A percentile compares a stretch with the other conserved stretches of the same genome.
Conservation (phyloP, 306 rosid species). For the Lathyrus aphaca region DNA sequence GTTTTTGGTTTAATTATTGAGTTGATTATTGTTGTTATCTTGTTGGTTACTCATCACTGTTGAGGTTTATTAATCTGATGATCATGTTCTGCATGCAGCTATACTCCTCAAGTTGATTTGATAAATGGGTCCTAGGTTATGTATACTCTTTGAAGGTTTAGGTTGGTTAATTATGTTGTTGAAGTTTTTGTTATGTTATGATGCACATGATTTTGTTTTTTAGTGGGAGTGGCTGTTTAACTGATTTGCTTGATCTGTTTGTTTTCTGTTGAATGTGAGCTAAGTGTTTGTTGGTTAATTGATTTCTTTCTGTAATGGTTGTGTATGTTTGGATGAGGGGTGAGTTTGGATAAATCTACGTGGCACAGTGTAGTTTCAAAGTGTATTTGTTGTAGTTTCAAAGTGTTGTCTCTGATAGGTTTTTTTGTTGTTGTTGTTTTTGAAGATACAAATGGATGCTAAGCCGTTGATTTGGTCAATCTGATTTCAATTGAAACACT, state of each 20-base stretch:
- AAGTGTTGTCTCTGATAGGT: slow-evolving; percentile 39
- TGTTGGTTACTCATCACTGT: slow-evolving; percentile 24
- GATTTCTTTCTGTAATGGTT: slow-evolving; percentile 21
- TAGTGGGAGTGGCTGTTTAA: slow-evolving; percentile 26
- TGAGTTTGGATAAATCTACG: not conserved
- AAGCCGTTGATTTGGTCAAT: slow-evolving; percentile 43
- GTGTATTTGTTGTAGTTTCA: not conserved
- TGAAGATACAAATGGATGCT: slow-evolving; percentile 43
- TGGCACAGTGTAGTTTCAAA: not conserved
- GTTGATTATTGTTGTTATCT: slow-evolving; percentile 21
- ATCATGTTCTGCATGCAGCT: slow-evolving; percentile 51
- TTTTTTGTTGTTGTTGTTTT: slow-evolving; percentile 6
- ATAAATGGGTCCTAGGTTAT: slow-evolving; percentile 31
- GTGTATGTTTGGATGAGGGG: not conserved
- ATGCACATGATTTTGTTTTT: slow-evolving; percentile 5
- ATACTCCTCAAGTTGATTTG: slow-evolving; percentile 33
- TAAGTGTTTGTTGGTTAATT: slow-evolving; percentile 17
- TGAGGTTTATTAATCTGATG: slow-evolving; percentile 37
- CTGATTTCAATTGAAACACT: slow-evolving; percentile 44
- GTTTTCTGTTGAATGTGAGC: slow-evolving; percentile 25
- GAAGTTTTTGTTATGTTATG: slow-evolving; percentile 4
- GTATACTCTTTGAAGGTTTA: slow-evolving; percentile 21
- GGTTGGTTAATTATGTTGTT: slow-evolving; percentile 27
- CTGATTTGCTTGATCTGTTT: slow-evolving; percentile 38
- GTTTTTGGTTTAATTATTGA: not conserved